Evolutionary conservation across 202 grass and related monocot genomes (phyloP).

Genomic region (Setaria italica): DNA sequence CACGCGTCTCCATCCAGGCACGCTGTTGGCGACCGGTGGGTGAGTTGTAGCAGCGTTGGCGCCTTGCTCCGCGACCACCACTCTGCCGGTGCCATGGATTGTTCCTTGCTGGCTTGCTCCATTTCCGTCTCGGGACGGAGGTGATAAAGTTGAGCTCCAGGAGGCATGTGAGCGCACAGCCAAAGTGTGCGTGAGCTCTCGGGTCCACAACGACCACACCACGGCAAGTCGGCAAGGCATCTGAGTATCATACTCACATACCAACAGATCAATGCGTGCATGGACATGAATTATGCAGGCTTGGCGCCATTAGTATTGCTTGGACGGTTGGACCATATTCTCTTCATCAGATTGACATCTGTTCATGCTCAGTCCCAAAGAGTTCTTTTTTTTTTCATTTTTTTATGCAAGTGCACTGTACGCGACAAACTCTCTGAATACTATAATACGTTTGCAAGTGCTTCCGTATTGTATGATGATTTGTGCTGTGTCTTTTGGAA

Average conservation of each 20-base stretch:
- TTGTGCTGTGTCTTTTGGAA: too few relatives aligned
- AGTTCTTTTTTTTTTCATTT: too few relatives aligned
- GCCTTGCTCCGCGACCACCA: too few relatives aligned
- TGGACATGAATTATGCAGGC: neutral
- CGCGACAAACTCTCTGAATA: too few relatives aligned
- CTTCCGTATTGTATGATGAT: too few relatives aligned
- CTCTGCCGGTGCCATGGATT: too few relatives aligned
- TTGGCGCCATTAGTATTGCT: neutral
- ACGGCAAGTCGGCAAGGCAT: neutral
- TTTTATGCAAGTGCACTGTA: too few relatives aligned
- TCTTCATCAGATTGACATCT: neutral
- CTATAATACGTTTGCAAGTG: too few relatives aligned
- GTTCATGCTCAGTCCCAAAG: neutral
- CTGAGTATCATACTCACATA: neutral
- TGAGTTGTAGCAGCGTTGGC: neutral
- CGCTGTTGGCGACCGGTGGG: neutral
- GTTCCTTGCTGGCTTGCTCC: slow-evolving; percentile 10
- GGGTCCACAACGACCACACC: slow-evolving; percentile 10
- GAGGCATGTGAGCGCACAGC: slow-evolving; percentile 50
- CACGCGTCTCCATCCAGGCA: neutral
- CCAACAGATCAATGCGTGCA: neutral
- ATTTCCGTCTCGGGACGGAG: neutral
- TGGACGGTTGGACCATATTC: slow-evolving; percentile 9
- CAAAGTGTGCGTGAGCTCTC: slow-evolving; percentile 4
- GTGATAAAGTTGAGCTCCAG: neutral